Evolutionary conservation across 352 stramenopile genomes (phyloP), one percentile per base, ranked within the genome.

Genomic region (Lagenidium giganteum): DNA sequence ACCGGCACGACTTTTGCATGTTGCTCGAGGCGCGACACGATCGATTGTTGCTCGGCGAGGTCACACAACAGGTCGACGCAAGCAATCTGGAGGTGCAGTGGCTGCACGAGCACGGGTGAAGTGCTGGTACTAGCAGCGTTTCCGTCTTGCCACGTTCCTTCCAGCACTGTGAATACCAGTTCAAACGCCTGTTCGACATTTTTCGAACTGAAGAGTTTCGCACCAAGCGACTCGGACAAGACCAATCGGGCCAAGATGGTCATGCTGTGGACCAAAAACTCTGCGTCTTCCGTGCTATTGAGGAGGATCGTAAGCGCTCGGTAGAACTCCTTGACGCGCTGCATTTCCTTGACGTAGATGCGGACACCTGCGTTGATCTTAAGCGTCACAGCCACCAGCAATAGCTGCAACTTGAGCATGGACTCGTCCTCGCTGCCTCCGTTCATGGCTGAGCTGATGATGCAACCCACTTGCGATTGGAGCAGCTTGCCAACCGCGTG

Each of bases 191-290:
- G 75, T 11, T 83, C 64, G 24, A 87, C 70, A 37, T 93, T 93
- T 54, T 93, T 93, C 7, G 68, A 54, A 34, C 77, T 86, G 23
- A 93, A 93, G 1, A 93, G 57, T 38, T 90, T 93, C 24, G 60
- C 75, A 8, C 77, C 80, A n/a, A 93, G 66, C 5, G 77, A 64
- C 35, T 93, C 77, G 12, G 54, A 61, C 4, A 93, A 61, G 47
- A 90, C 80, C 11, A 93, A 59, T 12, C 80, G 62, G 5, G 75
- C 77, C 8, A 93, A 57, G 27, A 90, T 86, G 12, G 73, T 57
- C 77, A 90, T 93, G 21, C 63, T 81, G 27, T 77, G 83, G 51
- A 93, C 73, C 4, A 93, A 51, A 16, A 90, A 57, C 50, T 87
- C 74, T 0, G 73, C 44, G 37, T 90, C 76, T 29, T 90, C 76